Conservation (phyloP, 805 yeast genomes). For the Zygoascus flipseniorum region DNA sequence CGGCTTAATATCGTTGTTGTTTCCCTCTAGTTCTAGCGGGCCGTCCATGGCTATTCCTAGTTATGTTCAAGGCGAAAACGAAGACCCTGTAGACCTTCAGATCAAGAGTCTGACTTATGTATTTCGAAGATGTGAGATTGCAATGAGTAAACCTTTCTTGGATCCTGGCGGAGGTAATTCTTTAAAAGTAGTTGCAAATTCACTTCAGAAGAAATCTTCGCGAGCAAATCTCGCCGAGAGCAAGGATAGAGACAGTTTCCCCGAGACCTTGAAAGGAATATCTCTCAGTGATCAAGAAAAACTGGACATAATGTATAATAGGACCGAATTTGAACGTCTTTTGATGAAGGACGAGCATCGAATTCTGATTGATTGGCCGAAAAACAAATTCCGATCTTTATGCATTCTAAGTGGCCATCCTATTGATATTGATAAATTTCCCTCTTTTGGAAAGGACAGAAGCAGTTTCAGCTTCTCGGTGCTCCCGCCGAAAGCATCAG, state of each 20-base stretch:
- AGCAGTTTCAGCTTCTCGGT: slow-evolving; percentile 30
- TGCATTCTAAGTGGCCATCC: slow-evolving; percentile 49
- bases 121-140: slow-evolving; percentile 43
- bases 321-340: slow-evolving; percentile 33
- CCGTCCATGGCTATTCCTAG: slow-evolving; percentile 39
- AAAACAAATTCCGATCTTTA: slow-evolving; percentile 56
- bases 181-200: not conserved
- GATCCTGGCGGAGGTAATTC: slow-evolving; percentile 1
- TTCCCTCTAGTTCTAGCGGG: slow-evolving; percentile 15
- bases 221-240: slow-evolving; percentile 5
- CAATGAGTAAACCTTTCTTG: slow-evolving; percentile 35
- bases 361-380: slow-evolving; percentile 55
- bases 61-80: slow-evolving; percentile 38
- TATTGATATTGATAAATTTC: slow-evolving; percentile 27
- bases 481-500: slow-evolving; percentile 35
- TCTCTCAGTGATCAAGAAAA: slow-evolving; percentile 28
- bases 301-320: slow-evolving; percentile 50
- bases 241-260: not conserved
- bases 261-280: slow-evolving; percentile 15
- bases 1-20: slow-evolving; percentile 14
- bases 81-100: slow-evolving; percentile 55
- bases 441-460: slow-evolving; percentile 23
- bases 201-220: slow-evolving; percentile 1
- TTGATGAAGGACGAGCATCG: slow-evolving; percentile 50
- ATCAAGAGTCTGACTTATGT: slow-evolving; percentile 51